Percentiles rank a stretch among this genome's conserved stretches.
phyloP scores from a whole-genome alignment of 1,284 basidiomycete species.

The Papiliotrema fonsecae region DNA sequence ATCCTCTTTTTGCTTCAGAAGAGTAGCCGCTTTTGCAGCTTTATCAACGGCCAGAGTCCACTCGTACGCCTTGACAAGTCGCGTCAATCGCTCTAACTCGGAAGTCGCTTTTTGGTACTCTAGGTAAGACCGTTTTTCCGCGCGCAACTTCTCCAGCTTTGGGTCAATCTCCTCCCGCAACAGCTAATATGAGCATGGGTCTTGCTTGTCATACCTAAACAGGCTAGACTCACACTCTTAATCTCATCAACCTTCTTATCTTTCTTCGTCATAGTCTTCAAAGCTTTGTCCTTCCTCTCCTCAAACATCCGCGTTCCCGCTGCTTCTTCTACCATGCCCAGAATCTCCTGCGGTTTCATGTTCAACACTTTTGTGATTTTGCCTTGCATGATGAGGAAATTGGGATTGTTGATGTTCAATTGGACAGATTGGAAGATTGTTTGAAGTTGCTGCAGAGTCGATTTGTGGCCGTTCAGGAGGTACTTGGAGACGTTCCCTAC shows the following conservation, averaged over 20 bases:
- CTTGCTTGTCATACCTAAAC: background rate
- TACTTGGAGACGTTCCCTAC: conserved; percentile 95
- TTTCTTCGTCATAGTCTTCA: conserved; percentile 96
- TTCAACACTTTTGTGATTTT: conserved; percentile 94
- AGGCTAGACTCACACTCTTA: conserved; percentile 51
- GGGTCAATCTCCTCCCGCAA: conserved; percentile 90
- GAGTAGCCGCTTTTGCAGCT: conserved; percentile 46
- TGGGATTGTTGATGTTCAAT: conserved; percentile 99
- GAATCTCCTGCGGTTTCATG: conserved; percentile 96
- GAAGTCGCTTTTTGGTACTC: conserved; percentile 85
- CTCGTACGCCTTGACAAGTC: conserved; percentile 82
- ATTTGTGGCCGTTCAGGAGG: conserved; percentile 93
- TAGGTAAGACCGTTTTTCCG: conserved; percentile 84
- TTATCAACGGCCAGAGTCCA: conserved; percentile 71
- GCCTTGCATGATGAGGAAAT: conserved; percentile 99
- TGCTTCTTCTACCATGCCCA: conserved; percentile 98
- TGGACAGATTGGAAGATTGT: conserved; percentile 95
- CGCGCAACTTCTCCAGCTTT: conserved; percentile 84
- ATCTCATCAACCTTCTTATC: conserved; percentile 95
- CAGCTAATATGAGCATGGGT: conserved; percentile 44
- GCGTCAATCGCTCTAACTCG: conserved; percentile 84
- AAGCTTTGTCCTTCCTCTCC: conserved; percentile 94
- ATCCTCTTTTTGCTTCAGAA: conserved; percentile 37
- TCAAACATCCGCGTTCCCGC: conserved; percentile 99
- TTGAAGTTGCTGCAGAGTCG: conserved; percentile 81